Evolutionary conservation across 1,284 basidiomycete species (phyloP), one percentile per base, ranked within the genome.

Genomic region (Boletus semigastroideus): DNA sequence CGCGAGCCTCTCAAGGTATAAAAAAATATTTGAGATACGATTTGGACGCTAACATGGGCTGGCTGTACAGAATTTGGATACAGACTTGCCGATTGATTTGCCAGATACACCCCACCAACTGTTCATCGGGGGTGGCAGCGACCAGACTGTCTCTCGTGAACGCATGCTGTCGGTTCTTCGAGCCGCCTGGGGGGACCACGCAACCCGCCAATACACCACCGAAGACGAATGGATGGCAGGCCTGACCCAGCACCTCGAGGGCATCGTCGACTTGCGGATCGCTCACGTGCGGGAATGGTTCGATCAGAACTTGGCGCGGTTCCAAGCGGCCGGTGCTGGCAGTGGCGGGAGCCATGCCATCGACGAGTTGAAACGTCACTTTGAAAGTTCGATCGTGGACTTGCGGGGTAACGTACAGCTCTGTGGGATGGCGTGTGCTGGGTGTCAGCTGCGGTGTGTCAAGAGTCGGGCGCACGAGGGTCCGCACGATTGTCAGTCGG

Each of bases 231-330:
- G 81, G 80, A 57, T 67, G 5, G 46, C 56, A 0, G 63, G 57
- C 1, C 65, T 84, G 2, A 64, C 66, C 0, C 19, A 50, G 2
- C 70, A 76, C 52, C 67, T 85, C 4, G 63, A 72, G 1, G 48
- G 50, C 0, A 59, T 79, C 2, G 72, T 70, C 8, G 68, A 76
- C 20, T 40, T 66, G 46, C 74, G 82, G 3, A 62, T 79, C 22
- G 59, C 67, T 4, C 76, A 76, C 46, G 79, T 84, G 17, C 66
- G 62, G 2, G 64, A 71, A 44, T 85, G 83, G 83, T 60, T 84
- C 11, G 63, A 65, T 3, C 64, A 70, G 12, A 85, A 85, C 48
- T 60, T 78, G 4, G 57, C 67, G 1, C 70, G 78, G 2, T 84
- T 84, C 61, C 71, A 71, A 31, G 56, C 60, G 0, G 69, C 13